Conservation (phyloP, 2,329 filamentous ascomycete species). For the Cercospora nicotianae region DNA sequence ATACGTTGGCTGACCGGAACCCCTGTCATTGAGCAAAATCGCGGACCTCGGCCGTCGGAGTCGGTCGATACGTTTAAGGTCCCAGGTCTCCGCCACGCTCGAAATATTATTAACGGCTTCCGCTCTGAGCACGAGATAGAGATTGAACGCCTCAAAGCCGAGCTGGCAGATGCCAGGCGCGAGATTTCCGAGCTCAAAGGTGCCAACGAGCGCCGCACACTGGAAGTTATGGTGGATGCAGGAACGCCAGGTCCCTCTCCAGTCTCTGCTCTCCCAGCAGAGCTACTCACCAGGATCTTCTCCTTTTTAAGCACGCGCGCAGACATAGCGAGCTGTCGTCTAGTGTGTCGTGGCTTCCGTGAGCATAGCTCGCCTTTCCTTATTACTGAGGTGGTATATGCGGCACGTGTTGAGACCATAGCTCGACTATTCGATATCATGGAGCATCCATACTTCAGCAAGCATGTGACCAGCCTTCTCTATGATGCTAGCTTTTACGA, state of each 20-base stretch:
- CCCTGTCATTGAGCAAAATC: no score
- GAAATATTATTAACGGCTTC: not conserved
- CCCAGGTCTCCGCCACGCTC: not conserved
- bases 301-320: not conserved
- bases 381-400: constrained; percentile 19
- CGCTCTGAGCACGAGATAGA: not conserved
- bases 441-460: constrained; percentile 21
- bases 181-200: not conserved
- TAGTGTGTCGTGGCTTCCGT: constrained; percentile 16
- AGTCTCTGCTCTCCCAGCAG: not conserved
- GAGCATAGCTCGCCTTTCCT: constrained; percentile 24
- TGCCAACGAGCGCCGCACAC: not conserved
- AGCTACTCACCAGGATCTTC: constrained; percentile 18
- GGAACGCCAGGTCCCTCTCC: not conserved
- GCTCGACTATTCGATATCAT: constrained; percentile 13
- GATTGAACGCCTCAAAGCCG: not conserved
- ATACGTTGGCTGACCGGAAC: not conserved
- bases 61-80: not conserved
- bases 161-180: not conserved
- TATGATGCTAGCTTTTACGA: constrained; percentile 23
- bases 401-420: constrained; percentile 11
- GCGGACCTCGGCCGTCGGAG: not conserved
- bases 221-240: not conserved
- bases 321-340: constrained; percentile 15
- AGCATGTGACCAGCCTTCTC: constrained; percentile 18